phyloP scores from a whole-genome alignment of 1,284 basidiomycete genomes.

The Entoloma clypeatum region DNA sequence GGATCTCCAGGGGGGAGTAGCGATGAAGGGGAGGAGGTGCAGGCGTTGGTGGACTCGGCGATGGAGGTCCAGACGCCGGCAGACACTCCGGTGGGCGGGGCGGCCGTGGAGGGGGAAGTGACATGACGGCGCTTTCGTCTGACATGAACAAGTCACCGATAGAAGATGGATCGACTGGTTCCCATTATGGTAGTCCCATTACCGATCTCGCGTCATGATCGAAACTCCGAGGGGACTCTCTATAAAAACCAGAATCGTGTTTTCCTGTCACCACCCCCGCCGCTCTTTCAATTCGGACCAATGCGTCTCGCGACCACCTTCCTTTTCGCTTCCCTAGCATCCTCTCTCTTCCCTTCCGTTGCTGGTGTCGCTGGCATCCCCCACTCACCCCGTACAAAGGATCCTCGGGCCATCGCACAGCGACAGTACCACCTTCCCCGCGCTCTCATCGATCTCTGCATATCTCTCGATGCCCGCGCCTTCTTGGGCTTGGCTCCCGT shows the following conservation, averaged over 20 bases:
- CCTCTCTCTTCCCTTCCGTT: constrained; percentile 17
- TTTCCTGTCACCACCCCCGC: not conserved
- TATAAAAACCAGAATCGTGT: too few species aligned
- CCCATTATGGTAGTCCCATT: too few species aligned
- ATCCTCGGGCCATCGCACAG: constrained; percentile 14
- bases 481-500: constrained; percentile 25
- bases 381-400: constrained; percentile 15
- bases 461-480: constrained; percentile 26
- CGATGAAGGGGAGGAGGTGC: constrained; percentile 37
- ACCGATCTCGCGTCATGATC: too few species aligned
- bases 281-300: not conserved
- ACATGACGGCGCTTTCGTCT: too few species aligned
- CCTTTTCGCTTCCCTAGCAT: constrained; percentile 25
- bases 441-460: constrained; percentile 30
- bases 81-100: constrained; percentile 6
- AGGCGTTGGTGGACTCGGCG: constrained; percentile 30
- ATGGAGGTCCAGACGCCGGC: constrained; percentile 16
- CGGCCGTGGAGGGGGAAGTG: too few species aligned
- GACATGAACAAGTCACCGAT: too few species aligned
- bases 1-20: constrained; percentile 22
- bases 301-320: constrained; percentile 12
- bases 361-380: constrained; percentile 22
- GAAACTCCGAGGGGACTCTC: too few species aligned
- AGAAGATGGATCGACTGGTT: too few species aligned
- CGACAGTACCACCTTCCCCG: constrained; percentile 29